Base-by-base conservation (phyloP, 1,139 yeast species). In the Hemisphaericaspora xylofermentans region DNA sequence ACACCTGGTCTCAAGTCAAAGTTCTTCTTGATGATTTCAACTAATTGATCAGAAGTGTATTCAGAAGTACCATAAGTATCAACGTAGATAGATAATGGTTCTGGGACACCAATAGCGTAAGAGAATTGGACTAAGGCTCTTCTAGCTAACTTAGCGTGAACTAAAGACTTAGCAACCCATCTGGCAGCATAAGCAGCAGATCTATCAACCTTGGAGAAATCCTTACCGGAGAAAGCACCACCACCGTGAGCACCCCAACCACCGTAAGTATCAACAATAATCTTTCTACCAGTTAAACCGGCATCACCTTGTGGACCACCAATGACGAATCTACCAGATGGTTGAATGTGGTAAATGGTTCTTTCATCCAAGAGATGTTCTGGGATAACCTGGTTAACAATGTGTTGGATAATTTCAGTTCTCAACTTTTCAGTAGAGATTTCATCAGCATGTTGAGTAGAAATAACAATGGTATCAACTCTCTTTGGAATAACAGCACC, bases 171-270 rank as follows among this genome's bases (percentile, higher is more conserved):
- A 69, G 98, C 98, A 60, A 93, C 97, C 98, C 98, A 94, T 80
- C 98, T 89, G 59, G 98, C 98, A 63, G 98, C 98, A 68, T 93
- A 93, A 56, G 98, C 98, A 65, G 98, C 99, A 54, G 98, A 93
- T 80, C 99, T 88, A 74, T 93, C 99, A 64, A 93, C 99, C 82
- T 93, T 93, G 68, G 98, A 88, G 87, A 88, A 93, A 74, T 93
- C 99, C 81, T 93, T 93, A 74, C 99, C 99, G 51, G 96, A 87
- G 89, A 94, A 93, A 54, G 98, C 98, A 82, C 99, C 99, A 80
- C 99, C 99, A 76, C 99, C 99, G 80, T 93, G 98, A 61, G 98
- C 98, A 74, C 98, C 97, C 94, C 98, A 94, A 61, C 99, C 98
- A 78, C 99, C 99, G 76, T 93, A 93, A 52, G 98, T 95, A 74